Evolutionary conservation across 2,329 filamentous ascomycete genomes (phyloP).

Genomic region (Macrophomina phaseolina): DNA sequence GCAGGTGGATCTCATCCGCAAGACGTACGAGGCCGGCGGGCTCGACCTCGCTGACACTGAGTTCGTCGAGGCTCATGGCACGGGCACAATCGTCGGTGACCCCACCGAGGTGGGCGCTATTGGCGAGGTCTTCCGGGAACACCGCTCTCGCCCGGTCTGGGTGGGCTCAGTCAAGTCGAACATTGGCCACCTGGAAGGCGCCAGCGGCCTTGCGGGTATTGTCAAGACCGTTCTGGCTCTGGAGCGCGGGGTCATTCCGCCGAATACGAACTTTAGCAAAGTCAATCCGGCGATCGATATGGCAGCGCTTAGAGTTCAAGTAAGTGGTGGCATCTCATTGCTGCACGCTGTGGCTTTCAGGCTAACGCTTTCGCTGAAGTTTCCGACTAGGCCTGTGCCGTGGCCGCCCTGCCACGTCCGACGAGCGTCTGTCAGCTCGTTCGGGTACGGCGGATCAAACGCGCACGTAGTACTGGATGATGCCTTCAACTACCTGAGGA

Average conservation of each 20-base stretch:
- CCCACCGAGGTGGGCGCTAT: constrained; percentile 36
- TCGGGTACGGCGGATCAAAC: constrained; percentile 37
- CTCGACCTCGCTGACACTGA: constrained; percentile 31
- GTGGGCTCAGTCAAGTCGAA: constrained; percentile 35
- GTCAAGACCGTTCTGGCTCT: constrained; percentile 38
- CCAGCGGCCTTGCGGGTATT: constrained; percentile 34
- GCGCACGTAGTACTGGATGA: constrained; percentile 37
- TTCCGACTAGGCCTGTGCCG: constrained; percentile 26
- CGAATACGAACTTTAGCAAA: constrained; percentile 24
- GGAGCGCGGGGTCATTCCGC: constrained; percentile 31
- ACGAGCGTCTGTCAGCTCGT: constrained; percentile 32
- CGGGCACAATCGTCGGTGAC: constrained; percentile 62
- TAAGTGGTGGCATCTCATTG: no score
- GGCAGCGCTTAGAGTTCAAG: no score
- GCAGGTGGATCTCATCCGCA: constrained; percentile 43
- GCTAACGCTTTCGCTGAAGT: constrained; percentile 24
- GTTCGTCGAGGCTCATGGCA: constrained; percentile 53
- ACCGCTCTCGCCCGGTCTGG: constrained; percentile 6
- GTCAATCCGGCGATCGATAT: no score
- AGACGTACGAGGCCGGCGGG: constrained; percentile 45
- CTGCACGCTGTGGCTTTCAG: no score
- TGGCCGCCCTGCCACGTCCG: constrained; percentile 26
- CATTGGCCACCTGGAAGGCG: constrained; percentile 40
- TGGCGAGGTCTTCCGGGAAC: constrained; percentile 1
- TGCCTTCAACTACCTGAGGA: not conserved